Evolutionary conservation across 2,329 filamentous ascomycete species (phyloP).

Genomic region (Fonsecaea erecta): DNA sequence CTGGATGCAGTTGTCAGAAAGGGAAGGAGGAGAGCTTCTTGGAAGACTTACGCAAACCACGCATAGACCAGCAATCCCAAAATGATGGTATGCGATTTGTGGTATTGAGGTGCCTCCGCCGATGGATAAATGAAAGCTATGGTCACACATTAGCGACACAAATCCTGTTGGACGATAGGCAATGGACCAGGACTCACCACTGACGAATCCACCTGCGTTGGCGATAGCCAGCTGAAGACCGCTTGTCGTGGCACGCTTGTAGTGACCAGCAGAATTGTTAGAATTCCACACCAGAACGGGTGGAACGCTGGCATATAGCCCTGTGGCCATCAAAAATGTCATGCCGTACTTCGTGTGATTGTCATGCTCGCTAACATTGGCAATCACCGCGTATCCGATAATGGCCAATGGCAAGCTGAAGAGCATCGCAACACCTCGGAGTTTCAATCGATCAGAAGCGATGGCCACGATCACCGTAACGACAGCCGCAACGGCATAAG

Average conservation of each 20-base stretch:
- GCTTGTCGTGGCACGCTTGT: constrained; percentile 65
- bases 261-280: constrained; percentile 71
- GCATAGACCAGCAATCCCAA: constrained; percentile 64
- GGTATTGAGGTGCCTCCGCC: constrained; percentile 61
- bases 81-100: constrained; percentile 65
- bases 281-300: constrained; percentile 68
- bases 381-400: constrained; percentile 67
- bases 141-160: neutral
- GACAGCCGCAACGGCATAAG: constrained; percentile 72
- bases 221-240: constrained; percentile 69
- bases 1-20: constrained; percentile 44
- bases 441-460: constrained; percentile 70
- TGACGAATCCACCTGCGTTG: constrained; percentile 70
- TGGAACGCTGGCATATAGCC: constrained; percentile 67
- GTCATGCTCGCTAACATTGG: constrained; percentile 55
- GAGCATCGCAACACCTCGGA: constrained; percentile 71
- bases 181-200: constrained; percentile 39
- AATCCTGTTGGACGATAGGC: neutral
- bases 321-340: constrained; percentile 70
- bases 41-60: constrained; percentile 65
- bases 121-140: constrained; percentile 65
- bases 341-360: constrained; percentile 63
- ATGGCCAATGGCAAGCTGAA: constrained; percentile 67
- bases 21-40: constrained; percentile 2
- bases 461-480: constrained; percentile 73